Evolutionary conservation across 2,329 filamentous ascomycete species (phyloP), one percentile per base, ranked within the genome.

Genomic region (Fusarium abutilonis): DNA sequence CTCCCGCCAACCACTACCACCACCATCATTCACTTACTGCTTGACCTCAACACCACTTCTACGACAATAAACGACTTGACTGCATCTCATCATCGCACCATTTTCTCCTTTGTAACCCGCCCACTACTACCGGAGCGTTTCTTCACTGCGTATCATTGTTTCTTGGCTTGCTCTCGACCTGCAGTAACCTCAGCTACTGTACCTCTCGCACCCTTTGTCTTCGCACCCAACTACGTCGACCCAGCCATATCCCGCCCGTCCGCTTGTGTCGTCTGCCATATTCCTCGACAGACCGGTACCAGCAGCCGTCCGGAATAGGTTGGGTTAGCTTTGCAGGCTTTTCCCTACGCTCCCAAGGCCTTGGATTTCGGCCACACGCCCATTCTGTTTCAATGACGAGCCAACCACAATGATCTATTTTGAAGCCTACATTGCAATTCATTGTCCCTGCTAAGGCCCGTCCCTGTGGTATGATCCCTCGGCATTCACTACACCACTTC

Each of bases 371-470:
- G 57, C 63, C 63, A 63, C 60, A 60, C 54, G 56, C 55, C 52
- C 52, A 42, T 55, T 60, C 51, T 66, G 63, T 67, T 58, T 71
- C 68, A 58, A 74, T 73, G 72, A 72, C 69, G 63, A 71, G 60
- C 69, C 70, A 72, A 72, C 71, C 71, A 76, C 72, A 48, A 77
- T 77, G 75, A 76, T 64, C 70, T 55, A 63, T 63, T 56, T 59
- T 59, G 67, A 66, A 60, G 68, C 56, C 62, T 62, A 47, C 66
- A 66, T 67, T 64, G 56, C 59, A 68, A 70, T 63, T 64, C 62
- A 68, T 64, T 66, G 64, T 67, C 67, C 67, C 60, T 69, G 69
- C 66, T 66, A 68, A 74, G 68, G 62, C 68, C 63, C 63, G 67
- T 67, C 65, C 64, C 65, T 68, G 61, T 73, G 73, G 70, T 70